Base-by-base conservation (phyloP, 345 rosid species). In the Toxicodendron radicans region DNA sequence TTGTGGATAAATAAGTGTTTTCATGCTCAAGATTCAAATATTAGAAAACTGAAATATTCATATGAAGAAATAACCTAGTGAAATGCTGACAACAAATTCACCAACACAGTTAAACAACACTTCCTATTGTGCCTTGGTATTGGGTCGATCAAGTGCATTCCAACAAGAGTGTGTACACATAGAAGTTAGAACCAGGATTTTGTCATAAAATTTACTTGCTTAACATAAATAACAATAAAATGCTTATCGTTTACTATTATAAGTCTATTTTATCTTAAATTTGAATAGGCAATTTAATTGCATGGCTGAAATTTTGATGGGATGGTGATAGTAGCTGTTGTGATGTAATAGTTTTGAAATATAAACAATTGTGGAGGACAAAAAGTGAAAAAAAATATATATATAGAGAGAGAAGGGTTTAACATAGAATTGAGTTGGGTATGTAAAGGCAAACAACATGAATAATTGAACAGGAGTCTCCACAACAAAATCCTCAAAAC, bases 31-130 rank as follows among this genome's bases (percentile, higher is more conserved):
- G 54, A 46, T 46, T 9, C 51, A 46, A 12, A 51, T 1, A 51
- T 51, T 51, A 51, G 54, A 51, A 51, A 51, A 51, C 52, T 48
- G 52, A 48, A 46, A 12, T 46, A 46, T 3, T 3, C 51, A 35
- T 4, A 35, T 35, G 38, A 1, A 2, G 38, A 49, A 49, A 11
- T 49, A 3, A 10, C 27, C 49, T 16, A 53, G 73, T 69, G 62
- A 56, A 38, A 13, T 69, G 73, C 61, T 69, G 73, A 69, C 73
- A 69, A 38, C 8, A 69, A 20, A 54, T 48, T 69, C 73, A 69
- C 62, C 35, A 54, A 7, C 33, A 35, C 61, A 69, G 62, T 35
- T 5, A n/a, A 7, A 20, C 20, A 27, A 69, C 72, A 69, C 62
- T 69, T n/a, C 1, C 13, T 54, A 20, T 12, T 35, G 61, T 13